Evolutionary conservation across 306 rosid species (phyloP), one percentile per base, ranked within the genome.

Genomic region (Sophora flavescens): DNA sequence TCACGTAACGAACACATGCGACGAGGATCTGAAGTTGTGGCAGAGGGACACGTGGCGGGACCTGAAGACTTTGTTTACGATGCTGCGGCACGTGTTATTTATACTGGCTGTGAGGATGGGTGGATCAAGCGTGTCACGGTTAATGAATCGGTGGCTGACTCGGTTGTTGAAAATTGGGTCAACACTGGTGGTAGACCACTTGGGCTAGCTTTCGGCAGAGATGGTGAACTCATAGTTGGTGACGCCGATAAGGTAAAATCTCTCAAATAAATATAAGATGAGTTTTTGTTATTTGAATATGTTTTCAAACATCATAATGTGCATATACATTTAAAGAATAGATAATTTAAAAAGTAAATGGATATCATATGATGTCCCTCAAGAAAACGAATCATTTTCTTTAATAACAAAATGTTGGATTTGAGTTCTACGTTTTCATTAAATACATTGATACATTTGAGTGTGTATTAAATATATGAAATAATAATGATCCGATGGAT

Each of bases 121-220:
- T 93, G 96, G 98, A 53, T 93, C 18, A 91, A 86, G 80, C 87
- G 86, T 81, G 77, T 91, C 17, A 84, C 70, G 15, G 28, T 85
- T 60, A 86, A 81, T 60, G 84, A 87, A 14, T 88, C 88, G 16
- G 88, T 6, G 17, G 47, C 30, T 51, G 78, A 86, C 84, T 60
- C 86, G 41, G 79, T 39, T 6, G 84, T 93, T 11, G 85, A 85
- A 36, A 53, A 82, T 1, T 91, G 94, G 98, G 87, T 86, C 17
- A 76, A 87, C 81, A 91, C 91, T 0, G 91, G 93, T 1, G 98
- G 98, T 4, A 89, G 97, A n/a, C 97, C 97, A 0, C 87, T 93
- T 2, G 96, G 96, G 6, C 70, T 91, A 1, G 88, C 87, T 52
- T 45, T 80, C 5, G 76, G 83, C 1, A 48, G 0, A 0, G n/a